Percentiles rank a stretch among this genome's conserved stretches.
These are phyloP conservation scores for Cinnamomum chago DNA, from an alignment of 164 flowering plant genomes.

Conservation along the genomic window DNA sequence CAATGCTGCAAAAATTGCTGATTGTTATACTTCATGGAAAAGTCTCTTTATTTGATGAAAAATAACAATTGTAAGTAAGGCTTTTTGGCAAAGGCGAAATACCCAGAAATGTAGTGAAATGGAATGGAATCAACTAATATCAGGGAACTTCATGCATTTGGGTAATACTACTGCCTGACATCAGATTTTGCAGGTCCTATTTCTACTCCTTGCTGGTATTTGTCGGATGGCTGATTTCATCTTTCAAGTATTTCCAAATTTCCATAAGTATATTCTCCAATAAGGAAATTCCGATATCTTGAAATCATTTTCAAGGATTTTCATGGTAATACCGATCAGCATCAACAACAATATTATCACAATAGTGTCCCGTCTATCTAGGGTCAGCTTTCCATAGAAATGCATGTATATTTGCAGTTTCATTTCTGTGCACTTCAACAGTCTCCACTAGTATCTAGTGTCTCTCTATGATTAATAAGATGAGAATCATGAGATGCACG, in stretches of 20 bases:
- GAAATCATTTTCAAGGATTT: no score
- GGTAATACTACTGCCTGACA: no score
- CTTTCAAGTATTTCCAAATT: no score
- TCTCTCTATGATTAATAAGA: background rate
- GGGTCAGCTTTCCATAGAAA: background rate
- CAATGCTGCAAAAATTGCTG: slow-evolving; percentile 64
- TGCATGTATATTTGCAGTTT: background rate
- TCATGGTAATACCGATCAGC: background rate
- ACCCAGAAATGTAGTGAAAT: background rate
- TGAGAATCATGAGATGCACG: background rate
- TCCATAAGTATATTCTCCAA: no score
- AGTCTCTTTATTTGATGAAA: background rate
- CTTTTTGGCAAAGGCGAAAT: background rate
- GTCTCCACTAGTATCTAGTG: no score
- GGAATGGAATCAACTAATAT: no score
- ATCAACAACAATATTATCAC: background rate
- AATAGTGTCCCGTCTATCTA: background rate
- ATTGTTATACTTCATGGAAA: background rate
- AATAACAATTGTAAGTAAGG: background rate
- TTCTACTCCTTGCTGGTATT: no score
- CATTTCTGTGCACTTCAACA: background rate
- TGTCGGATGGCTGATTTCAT: no score
- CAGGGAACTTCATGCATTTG: no score
- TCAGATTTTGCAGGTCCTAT: no score
- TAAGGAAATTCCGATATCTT: no score